Evolutionary conservation across 2,329 filamentous ascomycete genomes (phyloP).

Genomic region (Phialemonium atrogriseum): DNA sequence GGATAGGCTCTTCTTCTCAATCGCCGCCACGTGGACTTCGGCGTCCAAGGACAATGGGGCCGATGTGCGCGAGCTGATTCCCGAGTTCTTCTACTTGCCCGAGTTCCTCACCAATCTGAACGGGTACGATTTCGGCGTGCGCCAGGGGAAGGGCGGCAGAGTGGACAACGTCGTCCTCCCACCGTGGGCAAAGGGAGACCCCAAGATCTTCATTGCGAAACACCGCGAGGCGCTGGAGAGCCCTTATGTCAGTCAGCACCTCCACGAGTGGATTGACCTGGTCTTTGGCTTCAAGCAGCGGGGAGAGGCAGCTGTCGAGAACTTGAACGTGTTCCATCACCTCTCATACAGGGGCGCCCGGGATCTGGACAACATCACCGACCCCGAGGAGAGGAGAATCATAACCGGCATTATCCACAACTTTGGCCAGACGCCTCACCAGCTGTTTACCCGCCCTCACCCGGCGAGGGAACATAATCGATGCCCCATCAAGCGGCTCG

Average conservation of each 20-base stretch:
- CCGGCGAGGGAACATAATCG: slow-evolving; percentile 62
- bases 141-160: slow-evolving; percentile 69
- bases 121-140: slow-evolving; percentile 82
- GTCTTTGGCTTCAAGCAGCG: slow-evolving; percentile 92
- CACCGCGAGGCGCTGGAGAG: slow-evolving; percentile 94
- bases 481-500: slow-evolving; percentile 60
- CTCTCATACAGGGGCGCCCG: slow-evolving; percentile 91
- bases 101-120: slow-evolving; percentile 95
- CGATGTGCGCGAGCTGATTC: slow-evolving; percentile 89
- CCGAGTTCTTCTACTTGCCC: slow-evolving; percentile 94
- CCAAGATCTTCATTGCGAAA: slow-evolving; percentile 90
- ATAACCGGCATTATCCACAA: slow-evolving; percentile 97
- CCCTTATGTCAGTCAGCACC: slow-evolving; percentile 77
- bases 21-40: slow-evolving; percentile 84
- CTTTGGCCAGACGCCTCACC: slow-evolving; percentile 94
- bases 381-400: slow-evolving; percentile 76
- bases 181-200: slow-evolving; percentile 93
- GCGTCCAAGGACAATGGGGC: slow-evolving; percentile 85
- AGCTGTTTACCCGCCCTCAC: slow-evolving; percentile 81
- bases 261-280: slow-evolving; percentile 94
- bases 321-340: slow-evolving; percentile 91
- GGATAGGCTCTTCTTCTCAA: slow-evolving; percentile 89
- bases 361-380: slow-evolving; percentile 83
- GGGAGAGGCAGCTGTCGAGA: slow-evolving; percentile 84
- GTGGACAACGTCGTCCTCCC: slow-evolving; percentile 88